These are phyloP conservation scores for Pleurotus djamor DNA, from an alignment of 768 basidiomycete genomes.

Conservation along the genomic window DNA sequence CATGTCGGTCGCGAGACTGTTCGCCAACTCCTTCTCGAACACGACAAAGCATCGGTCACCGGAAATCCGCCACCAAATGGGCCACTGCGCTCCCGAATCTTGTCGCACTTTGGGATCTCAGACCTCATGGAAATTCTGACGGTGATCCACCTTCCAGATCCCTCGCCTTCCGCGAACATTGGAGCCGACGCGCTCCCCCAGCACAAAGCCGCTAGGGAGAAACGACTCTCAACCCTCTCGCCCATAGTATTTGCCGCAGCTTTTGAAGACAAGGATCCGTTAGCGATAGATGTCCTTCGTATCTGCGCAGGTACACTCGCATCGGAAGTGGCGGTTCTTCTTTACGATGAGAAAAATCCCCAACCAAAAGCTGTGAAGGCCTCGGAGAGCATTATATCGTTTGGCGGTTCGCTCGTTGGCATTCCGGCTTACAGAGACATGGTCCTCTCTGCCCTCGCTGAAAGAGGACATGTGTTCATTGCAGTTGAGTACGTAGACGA, in stretches of 20 bases:
- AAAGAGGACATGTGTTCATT: slow-evolving; percentile 60
- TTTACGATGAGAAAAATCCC: slow-evolving; percentile 29
- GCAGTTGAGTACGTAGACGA: slow-evolving; percentile 69
- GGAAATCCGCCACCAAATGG: slow-evolving; percentile 25
- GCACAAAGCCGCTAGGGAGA: slow-evolving; percentile 51
- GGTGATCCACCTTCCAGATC: slow-evolving; percentile 64
- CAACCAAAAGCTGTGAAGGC: slow-evolving; percentile 42
- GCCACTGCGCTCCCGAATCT: slow-evolving; percentile 42
- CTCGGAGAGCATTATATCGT: slow-evolving; percentile 59
- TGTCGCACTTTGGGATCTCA: slow-evolving; percentile 53
- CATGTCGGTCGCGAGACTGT: slow-evolving; percentile 76
- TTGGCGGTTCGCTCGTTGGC: slow-evolving; percentile 78
- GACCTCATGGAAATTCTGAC: slow-evolving; percentile 64
- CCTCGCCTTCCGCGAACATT: slow-evolving; percentile 19
- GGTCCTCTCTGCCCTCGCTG: slow-evolving; percentile 51
- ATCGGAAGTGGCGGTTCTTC: slow-evolving; percentile 52
- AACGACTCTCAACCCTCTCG: slow-evolving; percentile 69
- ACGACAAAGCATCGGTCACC: slow-evolving; percentile 47
- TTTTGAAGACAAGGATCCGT: slow-evolving; percentile 63
- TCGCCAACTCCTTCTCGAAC: slow-evolving; percentile 59
- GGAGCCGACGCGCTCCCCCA: slow-evolving; percentile 21
- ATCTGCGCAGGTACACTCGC: slow-evolving; percentile 54
- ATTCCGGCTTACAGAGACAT: slow-evolving; percentile 56
- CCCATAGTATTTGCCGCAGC: slow-evolving; percentile 80
- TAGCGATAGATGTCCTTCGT: slow-evolving; percentile 60